Base-by-base conservation (phyloP, 139 green algal genomes). In the Trebouxia sp. region DNA sequence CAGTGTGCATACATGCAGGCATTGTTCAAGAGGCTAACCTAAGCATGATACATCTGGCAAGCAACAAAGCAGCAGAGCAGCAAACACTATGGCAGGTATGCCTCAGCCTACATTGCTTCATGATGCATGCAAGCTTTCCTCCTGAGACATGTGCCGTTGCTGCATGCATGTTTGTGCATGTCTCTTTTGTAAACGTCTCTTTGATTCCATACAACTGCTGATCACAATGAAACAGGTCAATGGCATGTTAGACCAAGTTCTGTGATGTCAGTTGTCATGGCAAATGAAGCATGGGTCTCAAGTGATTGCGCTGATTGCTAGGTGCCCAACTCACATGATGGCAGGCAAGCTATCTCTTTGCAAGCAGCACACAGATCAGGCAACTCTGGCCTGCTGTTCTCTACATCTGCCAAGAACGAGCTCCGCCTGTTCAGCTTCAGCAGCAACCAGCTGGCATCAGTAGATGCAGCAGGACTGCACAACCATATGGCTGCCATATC, bases 401-500 rank as follows among this genome's bases (percentile, higher is more conserved):
- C 69, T 41, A 56, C 39, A 45, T 79, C 72, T 24, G 72, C 47
- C 4, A 79, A 62, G 45, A 65, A 42, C 30, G 45, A 79, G 43
- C 42, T 79, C 45, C 72, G 72, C 28, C 72, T 79, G 14, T 62
- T 79, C 47, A 66, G 47, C 72, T 62, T 79, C 30, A n/a, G 45
- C 14, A 47, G 72, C 45, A 62, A 66, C 30, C 72, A 45, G 20
- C 24, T 83, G 24, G 62, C 43, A 20, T 32, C 43, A 6, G 30
- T 72, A 3, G 47, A 55, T 38, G 30, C 48, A 32, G 67, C 76
- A 53, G 42, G 28, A 17, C 42, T 65, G 24, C 39, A 84, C 20
- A 89, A 90, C 38, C 83, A 91, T 53, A 78, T 74, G 32, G 58
- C 80, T 7, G 39, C 83, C 3, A 37, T 91, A 38, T 83, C 69